Base-by-base conservation (phyloP, 768 basidiomycete genomes). In the Daedaleopsis sinensis region DNA sequence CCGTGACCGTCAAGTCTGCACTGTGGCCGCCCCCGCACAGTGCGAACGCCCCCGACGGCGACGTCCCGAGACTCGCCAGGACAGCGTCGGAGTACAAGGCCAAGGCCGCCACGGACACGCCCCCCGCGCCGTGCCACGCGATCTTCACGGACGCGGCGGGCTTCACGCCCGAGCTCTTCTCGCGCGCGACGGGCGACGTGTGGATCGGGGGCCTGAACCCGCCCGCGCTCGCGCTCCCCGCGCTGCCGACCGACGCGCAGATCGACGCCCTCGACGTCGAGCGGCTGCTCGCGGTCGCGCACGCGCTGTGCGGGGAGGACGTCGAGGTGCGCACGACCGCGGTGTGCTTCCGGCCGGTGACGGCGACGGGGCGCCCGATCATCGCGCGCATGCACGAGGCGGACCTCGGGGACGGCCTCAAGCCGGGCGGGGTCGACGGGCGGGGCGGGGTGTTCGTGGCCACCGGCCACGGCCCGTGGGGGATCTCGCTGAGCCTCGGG, bases 391-490 rank as follows among this genome's bases (percentile, higher is more conserved):
- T 78, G 60, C 57, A 61, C 39, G 58, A 62, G 51, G 65, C 68
- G 47, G 67, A 71, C 52, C 66, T 73, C 49, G 72, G 74, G 39
- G 65, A 67, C 36, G 68, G 65, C 23, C 62, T 57, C 35, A 62
- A 65, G 43, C 68, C 66, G 18, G 53, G 37, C 4, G 65, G 64
- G 19, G 44, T 38, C 36, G 58, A 55, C 21, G 60, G 53, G 19
- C 52, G 35, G 38, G 63, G 70, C 23, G 67, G 69, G 10, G 68
- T 75, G 51, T 75, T 68, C 58, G 65, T 77, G 52, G 70, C 74
- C 32, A 70, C 73, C 0, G 77, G 76, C 5, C 76, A 76, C 55
- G 77, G 76, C n/a, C 75, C 76, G 35, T 79, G 78, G 77, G 75
- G 75, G 48, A 73, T 76, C 60, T 64, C 64, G 27, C 55, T 75